A percentile compares a stretch with the other conserved stretches of the same genome.
Conservation (phyloP, 2,329 filamentous ascomycete species). For the Ascochyta rabiei region DNA sequence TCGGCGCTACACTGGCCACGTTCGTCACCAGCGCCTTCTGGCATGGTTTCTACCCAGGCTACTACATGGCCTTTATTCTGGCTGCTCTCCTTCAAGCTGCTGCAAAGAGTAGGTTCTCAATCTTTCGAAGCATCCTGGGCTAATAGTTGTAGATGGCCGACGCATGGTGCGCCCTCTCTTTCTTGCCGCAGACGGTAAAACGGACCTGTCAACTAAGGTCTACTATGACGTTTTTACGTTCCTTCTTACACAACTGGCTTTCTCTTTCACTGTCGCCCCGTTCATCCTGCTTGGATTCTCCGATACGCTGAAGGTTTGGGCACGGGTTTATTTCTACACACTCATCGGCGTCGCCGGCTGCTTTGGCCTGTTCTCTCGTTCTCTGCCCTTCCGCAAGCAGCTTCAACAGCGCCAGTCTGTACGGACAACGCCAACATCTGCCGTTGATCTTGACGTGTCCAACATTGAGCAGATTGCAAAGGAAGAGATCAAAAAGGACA, state of each 20-base stretch:
- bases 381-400: slow-evolving; percentile 65
- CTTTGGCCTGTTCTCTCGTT: slow-evolving; percentile 79
- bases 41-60: slow-evolving; percentile 98
- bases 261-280: slow-evolving; percentile 81
- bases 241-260: slow-evolving; percentile 77
- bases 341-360: slow-evolving; percentile 69
- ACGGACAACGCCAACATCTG: slow-evolving; percentile 27
- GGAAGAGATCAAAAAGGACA: slow-evolving; percentile 44
- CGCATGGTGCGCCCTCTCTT: slow-evolving; percentile 93
- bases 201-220: slow-evolving; percentile 66
- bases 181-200: slow-evolving; percentile 73
- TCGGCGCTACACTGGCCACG: slow-evolving; percentile 90
- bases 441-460: slow-evolving; percentile 30
- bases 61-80: slow-evolving; percentile 89
- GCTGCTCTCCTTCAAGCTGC: slow-evolving; percentile 91
- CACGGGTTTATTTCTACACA: slow-evolving; percentile 86
- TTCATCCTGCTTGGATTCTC: slow-evolving; percentile 81
- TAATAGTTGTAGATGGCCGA: slow-evolving; percentile 71
- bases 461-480: slow-evolving; percentile 39
- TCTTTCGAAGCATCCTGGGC: not conserved
- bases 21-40: slow-evolving; percentile 95
- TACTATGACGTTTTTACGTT: slow-evolving; percentile 85
- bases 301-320: slow-evolving; percentile 77
- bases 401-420: slow-evolving; percentile 45
- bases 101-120: slow-evolving; percentile 79